Conservation (phyloP, 2,329 filamentous ascomycete genomes). For the Paramyrothecium roridum region DNA sequence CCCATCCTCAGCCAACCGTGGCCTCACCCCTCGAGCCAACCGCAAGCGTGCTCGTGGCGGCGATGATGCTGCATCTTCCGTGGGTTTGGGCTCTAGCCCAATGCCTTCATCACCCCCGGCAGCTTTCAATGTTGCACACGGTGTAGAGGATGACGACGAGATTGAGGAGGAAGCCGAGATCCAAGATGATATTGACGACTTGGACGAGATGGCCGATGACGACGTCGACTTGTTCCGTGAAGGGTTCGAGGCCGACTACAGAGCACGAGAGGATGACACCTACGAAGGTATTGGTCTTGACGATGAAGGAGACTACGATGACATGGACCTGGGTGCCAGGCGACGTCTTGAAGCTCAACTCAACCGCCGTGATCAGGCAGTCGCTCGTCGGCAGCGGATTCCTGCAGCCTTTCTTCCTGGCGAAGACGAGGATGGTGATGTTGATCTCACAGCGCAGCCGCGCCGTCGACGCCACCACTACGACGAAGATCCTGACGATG, state of each 20-base stretch:
- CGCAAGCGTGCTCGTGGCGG: constrained; percentile 55
- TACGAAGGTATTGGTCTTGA: constrained; percentile 74
- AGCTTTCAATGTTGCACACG: constrained; percentile 59
- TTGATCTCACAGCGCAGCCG: constrained; percentile 82
- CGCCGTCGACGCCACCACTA: constrained; percentile 84
- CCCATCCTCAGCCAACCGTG: constrained; percentile 81
- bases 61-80: constrained; percentile 50
- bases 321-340: constrained; percentile 63
- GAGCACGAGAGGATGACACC: constrained; percentile 60
- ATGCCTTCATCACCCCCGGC: constrained; percentile 66
- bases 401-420: constrained; percentile 73
- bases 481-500: constrained; percentile 90
- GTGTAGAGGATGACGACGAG: constrained; percentile 68
- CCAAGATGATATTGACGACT: constrained; percentile 71
- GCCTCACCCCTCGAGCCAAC: constrained; percentile 47
- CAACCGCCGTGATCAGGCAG: constrained; percentile 70
- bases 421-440: constrained; percentile 80
- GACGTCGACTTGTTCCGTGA: constrained; percentile 76
- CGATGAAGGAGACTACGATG: constrained; percentile 72
- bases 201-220: constrained; percentile 80
- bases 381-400: constrained; percentile 63
- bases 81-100: constrained; percentile 53
- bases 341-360: constrained; percentile 71
- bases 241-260: constrained; percentile 70
- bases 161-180: constrained; percentile 69